Percentiles rank a stretch among this genome's conserved stretches.
Conservation (phyloP, 805 yeast species). For the Ogataea haglerorum region DNA sequence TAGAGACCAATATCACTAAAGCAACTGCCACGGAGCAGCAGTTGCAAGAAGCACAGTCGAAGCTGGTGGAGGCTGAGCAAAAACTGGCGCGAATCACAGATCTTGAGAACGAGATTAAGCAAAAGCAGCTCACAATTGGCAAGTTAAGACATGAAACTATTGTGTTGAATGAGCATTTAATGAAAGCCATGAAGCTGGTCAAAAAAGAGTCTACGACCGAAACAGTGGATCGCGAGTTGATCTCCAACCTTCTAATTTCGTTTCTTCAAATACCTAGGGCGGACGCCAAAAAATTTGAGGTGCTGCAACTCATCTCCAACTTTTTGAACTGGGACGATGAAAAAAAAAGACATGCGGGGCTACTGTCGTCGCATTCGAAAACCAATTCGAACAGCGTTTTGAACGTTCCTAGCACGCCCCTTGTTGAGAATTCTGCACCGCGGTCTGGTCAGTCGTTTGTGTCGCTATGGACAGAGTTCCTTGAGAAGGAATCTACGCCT, state of each 20-base stretch:
- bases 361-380: slow-evolving; percentile 34
- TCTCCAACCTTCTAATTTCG: slow-evolving; percentile 80
- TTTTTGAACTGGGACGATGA: slow-evolving; percentile 86
- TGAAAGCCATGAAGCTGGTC: slow-evolving; percentile 85
- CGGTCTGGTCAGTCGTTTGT: slow-evolving; percentile 46
- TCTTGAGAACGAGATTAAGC: slow-evolving; percentile 56
- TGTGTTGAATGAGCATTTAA: slow-evolving; percentile 86
- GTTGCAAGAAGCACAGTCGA: slow-evolving; percentile 7
- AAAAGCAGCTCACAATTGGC: slow-evolving; percentile 77
- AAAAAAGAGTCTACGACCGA: slow-evolving; percentile 74
- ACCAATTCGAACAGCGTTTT: slow-evolving; percentile 33
- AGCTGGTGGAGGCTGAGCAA: slow-evolving; percentile 15
- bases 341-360: slow-evolving; percentile 72
- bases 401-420: slow-evolving; percentile 23
- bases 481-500: slow-evolving; percentile 65
- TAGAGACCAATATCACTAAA: slow-evolving; percentile 20
- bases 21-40: slow-evolving; percentile 23
- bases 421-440: slow-evolving; percentile 27
- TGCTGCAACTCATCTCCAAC: slow-evolving; percentile 76
- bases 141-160: slow-evolving; percentile 94
- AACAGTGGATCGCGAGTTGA: slow-evolving; percentile 81
- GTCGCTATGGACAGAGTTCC: slow-evolving; percentile 73
- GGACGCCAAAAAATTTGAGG: slow-evolving; percentile 93
- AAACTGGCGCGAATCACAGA: slow-evolving; percentile 30
- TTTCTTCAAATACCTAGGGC: slow-evolving; percentile 87